Evolutionary conservation across 805 yeast genomes (phyloP).

Genomic region (Candida khao-thaluensis): DNA sequence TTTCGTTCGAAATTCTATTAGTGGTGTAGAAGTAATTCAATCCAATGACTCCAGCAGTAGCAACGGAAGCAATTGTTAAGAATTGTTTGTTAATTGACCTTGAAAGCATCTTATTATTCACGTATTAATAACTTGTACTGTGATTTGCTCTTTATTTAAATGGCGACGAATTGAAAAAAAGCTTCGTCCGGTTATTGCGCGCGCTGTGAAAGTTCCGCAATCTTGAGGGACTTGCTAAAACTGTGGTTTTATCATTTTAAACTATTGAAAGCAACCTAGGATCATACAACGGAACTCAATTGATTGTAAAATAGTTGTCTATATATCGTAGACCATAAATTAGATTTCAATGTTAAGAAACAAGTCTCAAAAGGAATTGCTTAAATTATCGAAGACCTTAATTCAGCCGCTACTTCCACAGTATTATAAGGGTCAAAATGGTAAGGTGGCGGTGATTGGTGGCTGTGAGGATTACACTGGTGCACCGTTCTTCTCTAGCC

Average conservation of each 20-base stretch:
- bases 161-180: background rate
- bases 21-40: conserved; percentile 27
- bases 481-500: conserved; percentile 90
- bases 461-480: conserved; percentile 97
- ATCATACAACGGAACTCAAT: too few relatives aligned
- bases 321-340: background rate
- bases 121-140: background rate
- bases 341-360: conserved; percentile 20
- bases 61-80: conserved; percentile 29
- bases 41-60: conserved; percentile 34
- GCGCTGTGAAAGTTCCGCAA: background rate
- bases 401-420: conserved; percentile 73
- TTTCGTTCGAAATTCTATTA: conserved; percentile 31
- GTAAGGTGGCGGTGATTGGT: conserved; percentile 82
- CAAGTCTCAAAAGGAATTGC: conserved; percentile 42
- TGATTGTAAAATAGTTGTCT: background rate
- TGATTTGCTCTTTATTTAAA: background rate
- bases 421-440: conserved; percentile 91
- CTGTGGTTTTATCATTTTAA: too few relatives aligned
- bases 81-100: conserved; percentile 26
- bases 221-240: background rate
- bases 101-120: conserved; percentile 17
- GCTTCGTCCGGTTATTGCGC: conserved; percentile 1
- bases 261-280: too few relatives aligned
- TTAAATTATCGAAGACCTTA: conserved; percentile 50